These are phyloP conservation scores for Serendipita sp. DNA, from an alignment of 768 basidiomycete genomes.

Conservation along the genomic window DNA sequence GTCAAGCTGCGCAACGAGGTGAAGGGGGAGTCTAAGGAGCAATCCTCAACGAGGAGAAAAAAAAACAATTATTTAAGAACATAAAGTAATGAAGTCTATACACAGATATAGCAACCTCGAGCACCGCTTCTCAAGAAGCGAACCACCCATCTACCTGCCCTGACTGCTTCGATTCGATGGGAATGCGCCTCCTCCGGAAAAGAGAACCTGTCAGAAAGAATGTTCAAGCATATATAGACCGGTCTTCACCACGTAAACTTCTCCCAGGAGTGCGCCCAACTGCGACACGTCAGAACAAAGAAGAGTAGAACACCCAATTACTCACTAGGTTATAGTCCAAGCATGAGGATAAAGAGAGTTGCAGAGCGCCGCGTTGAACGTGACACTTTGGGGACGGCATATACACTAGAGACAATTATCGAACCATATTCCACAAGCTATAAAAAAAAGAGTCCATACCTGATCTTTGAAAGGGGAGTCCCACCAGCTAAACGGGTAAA, in stretches of 20 bases:
- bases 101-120: too few species aligned
- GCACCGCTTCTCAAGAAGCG: too few species aligned
- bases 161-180: not conserved
- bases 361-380: not conserved
- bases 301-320: not conserved
- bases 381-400: conserved; percentile 1
- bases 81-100: too few species aligned
- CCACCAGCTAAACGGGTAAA: conserved; percentile 5
- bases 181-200: not conserved
- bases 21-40: too few species aligned
- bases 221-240: not conserved
- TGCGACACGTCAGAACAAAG: not conserved
- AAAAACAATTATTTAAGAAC: too few species aligned
- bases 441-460: not conserved
- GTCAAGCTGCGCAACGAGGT: too few species aligned
- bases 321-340: conserved; percentile 4
- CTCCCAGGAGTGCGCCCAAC: conserved; percentile 5
- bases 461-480: conserved; percentile 3
- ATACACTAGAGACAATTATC: not conserved
- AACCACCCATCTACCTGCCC: too few species aligned
- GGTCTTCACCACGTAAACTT: not conserved
- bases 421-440: not conserved
- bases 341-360: conserved; percentile 2
- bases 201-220: not conserved
- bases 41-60: too few species aligned